Conservation (phyloP, 2,329 filamentous ascomycete genomes). For the Diaporthe amygdali region DNA sequence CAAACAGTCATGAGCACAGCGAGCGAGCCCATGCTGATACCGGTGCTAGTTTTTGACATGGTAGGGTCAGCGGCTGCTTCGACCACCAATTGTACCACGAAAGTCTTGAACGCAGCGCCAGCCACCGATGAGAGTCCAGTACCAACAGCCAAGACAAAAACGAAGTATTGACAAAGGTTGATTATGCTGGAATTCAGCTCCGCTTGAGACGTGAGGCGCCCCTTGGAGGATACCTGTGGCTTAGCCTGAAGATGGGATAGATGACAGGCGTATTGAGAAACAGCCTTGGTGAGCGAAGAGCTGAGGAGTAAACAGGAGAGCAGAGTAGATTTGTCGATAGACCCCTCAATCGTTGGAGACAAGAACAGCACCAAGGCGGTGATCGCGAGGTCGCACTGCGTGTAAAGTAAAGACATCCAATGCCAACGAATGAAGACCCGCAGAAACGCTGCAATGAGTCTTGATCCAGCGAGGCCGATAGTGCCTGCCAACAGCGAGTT, state of each 20-base stretch:
- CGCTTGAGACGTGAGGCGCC: background rate
- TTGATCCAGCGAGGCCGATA: background rate
- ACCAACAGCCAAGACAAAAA: background rate
- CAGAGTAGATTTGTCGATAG: background rate
- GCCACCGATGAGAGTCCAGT: background rate
- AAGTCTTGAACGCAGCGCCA: background rate
- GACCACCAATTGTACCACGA: background rate
- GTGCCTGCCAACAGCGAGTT: background rate
- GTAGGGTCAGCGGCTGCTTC: background rate
- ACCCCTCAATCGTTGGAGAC: background rate
- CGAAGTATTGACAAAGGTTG: background rate
- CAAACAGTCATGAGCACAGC: background rate
- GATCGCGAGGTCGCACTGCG: background rate
- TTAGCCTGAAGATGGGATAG: background rate
- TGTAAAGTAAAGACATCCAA: background rate
- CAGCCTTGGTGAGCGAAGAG: background rate
- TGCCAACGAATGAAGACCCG: background rate
- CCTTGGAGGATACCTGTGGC: background rate
- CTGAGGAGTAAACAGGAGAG: background rate
- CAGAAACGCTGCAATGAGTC: background rate
- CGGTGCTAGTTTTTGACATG: background rate
- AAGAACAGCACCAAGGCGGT: background rate
- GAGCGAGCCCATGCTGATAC: background rate
- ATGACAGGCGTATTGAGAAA: background rate
- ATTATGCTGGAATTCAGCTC: background rate